Conservation (phyloP, 2,329 filamentous ascomycete species). For the Aureobasidium sp. region DNA sequence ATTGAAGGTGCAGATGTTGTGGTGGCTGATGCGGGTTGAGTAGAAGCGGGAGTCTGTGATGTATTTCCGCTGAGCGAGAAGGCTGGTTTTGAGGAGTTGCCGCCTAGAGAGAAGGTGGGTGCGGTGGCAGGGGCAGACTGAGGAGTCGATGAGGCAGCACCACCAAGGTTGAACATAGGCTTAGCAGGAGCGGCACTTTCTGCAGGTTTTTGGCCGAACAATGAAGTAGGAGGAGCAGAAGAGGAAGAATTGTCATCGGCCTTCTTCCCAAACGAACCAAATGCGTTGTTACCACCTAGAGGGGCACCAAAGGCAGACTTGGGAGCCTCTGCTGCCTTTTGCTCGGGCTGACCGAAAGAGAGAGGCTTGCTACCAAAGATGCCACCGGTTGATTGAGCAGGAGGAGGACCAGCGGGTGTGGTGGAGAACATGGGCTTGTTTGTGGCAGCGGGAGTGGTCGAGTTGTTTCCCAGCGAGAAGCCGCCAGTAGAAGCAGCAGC, state of each 20-base stretch:
- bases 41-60: slow-evolving; percentile 1
- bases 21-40: slow-evolving; percentile 1
- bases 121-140: not conserved
- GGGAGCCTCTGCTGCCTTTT: slow-evolving; percentile 16
- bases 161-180: slow-evolving; percentile 4
- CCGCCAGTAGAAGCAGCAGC: slow-evolving; percentile 2
- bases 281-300: not conserved
- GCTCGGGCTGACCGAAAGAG: slow-evolving; percentile 20
- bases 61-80: slow-evolving; percentile 15
- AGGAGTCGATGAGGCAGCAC: slow-evolving; percentile 1
- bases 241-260: not conserved
- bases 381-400: slow-evolving; percentile 15
- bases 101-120: slow-evolving; percentile 3
- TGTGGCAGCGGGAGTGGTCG: slow-evolving; percentile 22
- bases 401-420: slow-evolving; percentile 27
- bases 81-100: slow-evolving; percentile 26
- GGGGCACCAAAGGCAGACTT: slow-evolving; percentile 11
- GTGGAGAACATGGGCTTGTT: slow-evolving; percentile 20
- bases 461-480: slow-evolving; percentile 1
- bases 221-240: slow-evolving; percentile 4
- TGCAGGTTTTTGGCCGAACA: slow-evolving; percentile 16
- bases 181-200: slow-evolving; percentile 3
- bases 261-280: not conserved
- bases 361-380: slow-evolving; percentile 16
- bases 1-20: slow-evolving; percentile 13